phyloP scores from a whole-genome alignment of 495 filamentous ascomycete species.

The Penicillium samsonianum region DNA sequence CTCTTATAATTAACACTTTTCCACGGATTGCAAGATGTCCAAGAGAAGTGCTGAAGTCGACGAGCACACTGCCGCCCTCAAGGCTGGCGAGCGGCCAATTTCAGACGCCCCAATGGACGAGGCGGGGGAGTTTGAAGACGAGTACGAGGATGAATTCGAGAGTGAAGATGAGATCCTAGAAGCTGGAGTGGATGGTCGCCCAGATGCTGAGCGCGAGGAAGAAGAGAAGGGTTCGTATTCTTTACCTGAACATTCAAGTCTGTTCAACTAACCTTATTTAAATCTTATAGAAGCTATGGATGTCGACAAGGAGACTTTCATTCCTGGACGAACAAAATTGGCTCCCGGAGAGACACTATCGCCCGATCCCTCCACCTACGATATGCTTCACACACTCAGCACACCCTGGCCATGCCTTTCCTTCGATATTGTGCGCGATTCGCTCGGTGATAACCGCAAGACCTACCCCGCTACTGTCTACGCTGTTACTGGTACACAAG shows the following conservation, averaged over 20 bases:
- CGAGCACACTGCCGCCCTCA: constrained; percentile 62
- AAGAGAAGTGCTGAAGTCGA: constrained; percentile 64
- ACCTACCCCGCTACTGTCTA: constrained; percentile 92
- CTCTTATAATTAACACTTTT: constrained; percentile 4
- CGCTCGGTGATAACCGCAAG: constrained; percentile 85
- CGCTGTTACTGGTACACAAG: constrained; percentile 91
- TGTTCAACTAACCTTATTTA: constrained; percentile 7
- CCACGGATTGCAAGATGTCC: constrained; percentile 54
- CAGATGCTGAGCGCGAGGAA: constrained; percentile 88
- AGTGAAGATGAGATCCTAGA: constrained; percentile 95
- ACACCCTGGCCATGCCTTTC: constrained; percentile 96
- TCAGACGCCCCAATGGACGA: constrained; percentile 54
- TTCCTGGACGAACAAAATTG: constrained; percentile 84
- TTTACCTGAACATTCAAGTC: neutral
- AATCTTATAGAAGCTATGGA: constrained; percentile 72
- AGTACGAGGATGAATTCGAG: constrained; percentile 96
- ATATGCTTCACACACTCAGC: constrained; percentile 92
- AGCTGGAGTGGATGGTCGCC: constrained; percentile 88
- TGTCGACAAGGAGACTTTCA: constrained; percentile 87
- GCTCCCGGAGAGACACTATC: constrained; percentile 85
- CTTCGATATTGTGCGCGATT: constrained; percentile 87
- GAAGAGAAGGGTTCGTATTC: constrained; percentile 66
- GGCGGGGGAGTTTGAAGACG: constrained; percentile 90
- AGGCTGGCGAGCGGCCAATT: constrained; percentile 66
- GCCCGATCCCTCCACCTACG: constrained; percentile 87